Conservation (phyloP, 1,139 yeast genomes). For the Citeromyces siamensis region DNA sequence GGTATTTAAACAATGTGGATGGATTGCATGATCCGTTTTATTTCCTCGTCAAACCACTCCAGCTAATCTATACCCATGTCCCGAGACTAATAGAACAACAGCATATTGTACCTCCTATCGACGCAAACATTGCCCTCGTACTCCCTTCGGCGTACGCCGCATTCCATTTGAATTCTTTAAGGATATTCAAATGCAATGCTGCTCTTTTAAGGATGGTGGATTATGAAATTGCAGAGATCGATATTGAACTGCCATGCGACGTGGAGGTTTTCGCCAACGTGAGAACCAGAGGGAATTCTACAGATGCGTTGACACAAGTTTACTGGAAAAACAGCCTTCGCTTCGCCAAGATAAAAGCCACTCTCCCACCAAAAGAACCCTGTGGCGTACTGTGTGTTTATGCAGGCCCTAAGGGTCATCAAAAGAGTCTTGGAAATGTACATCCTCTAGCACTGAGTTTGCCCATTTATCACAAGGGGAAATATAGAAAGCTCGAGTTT, state of each 20-base stretch:
- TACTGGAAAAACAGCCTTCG: slow-evolving; percentile 58
- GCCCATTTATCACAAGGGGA: slow-evolving; percentile 69
- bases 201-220: slow-evolving; percentile 66
- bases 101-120: slow-evolving; percentile 76
- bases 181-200: slow-evolving; percentile 59
- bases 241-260: slow-evolving; percentile 55
- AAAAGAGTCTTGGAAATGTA: slow-evolving; percentile 22
- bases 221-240: slow-evolving; percentile 69
- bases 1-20: slow-evolving; percentile 13
- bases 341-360: slow-evolving; percentile 67
- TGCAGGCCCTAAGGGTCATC: slow-evolving; percentile 58
- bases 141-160: slow-evolving; percentile 82
- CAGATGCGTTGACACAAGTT: slow-evolving; percentile 60
- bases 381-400: slow-evolving; percentile 70
- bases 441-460: slow-evolving; percentile 68
- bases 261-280: slow-evolving; percentile 49
- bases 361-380: slow-evolving; percentile 53
- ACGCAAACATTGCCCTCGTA: slow-evolving; percentile 64
- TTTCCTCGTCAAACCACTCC: slow-evolving; percentile 66
- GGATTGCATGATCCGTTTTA: slow-evolving; percentile 32
- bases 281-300: slow-evolving; percentile 36
- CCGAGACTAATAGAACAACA: slow-evolving; percentile 73
- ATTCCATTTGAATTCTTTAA: slow-evolving; percentile 46
- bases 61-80: slow-evolving; percentile 72
- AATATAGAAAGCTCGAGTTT: slow-evolving; percentile 48